phyloP scores from a whole-genome alignment of 768 basidiomycete species.

The Leccinum disarticulatum region DNA sequence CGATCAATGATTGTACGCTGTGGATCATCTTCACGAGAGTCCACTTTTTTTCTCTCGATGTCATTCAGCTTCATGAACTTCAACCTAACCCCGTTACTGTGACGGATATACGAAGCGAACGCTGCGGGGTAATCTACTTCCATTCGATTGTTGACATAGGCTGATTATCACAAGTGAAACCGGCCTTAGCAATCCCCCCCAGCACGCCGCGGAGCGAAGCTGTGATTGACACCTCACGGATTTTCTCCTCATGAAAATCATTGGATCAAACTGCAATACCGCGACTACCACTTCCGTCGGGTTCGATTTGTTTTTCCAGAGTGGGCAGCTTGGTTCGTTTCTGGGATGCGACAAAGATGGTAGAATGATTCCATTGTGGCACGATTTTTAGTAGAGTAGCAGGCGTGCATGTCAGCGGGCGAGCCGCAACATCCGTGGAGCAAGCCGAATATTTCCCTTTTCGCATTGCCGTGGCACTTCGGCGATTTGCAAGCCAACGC shows the following conservation, averaged over 20 bases:
- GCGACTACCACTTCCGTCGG: background rate
- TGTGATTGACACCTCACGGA: background rate
- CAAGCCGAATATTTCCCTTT: background rate
- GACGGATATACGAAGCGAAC: no score
- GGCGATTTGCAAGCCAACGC: background rate
- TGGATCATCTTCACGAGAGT: no score
- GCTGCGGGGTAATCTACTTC: background rate
- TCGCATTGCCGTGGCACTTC: background rate
- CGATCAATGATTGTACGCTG: no score
- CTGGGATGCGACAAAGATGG: background rate
- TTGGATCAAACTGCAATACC: background rate
- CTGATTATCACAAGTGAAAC: background rate
- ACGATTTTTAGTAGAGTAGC: background rate
- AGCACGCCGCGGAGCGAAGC: background rate
- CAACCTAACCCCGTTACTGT: no score
- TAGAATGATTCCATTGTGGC: background rate
- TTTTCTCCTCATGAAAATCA: slow-evolving; percentile 6
- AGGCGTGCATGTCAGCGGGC: slow-evolving; percentile 13
- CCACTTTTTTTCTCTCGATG: no score
- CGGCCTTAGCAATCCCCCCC: background rate
- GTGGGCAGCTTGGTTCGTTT: slow-evolving; percentile 9
- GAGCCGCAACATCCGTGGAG: slow-evolving; percentile 1
- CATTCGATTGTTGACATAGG: background rate
- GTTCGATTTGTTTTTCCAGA: slow-evolving; percentile 8
- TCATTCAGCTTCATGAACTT: no score